Evolutionary conservation across 331 rosid species (phyloP), one percentile per base, ranked within the genome.

Genomic region (Erythrophleum ivorense): DNA sequence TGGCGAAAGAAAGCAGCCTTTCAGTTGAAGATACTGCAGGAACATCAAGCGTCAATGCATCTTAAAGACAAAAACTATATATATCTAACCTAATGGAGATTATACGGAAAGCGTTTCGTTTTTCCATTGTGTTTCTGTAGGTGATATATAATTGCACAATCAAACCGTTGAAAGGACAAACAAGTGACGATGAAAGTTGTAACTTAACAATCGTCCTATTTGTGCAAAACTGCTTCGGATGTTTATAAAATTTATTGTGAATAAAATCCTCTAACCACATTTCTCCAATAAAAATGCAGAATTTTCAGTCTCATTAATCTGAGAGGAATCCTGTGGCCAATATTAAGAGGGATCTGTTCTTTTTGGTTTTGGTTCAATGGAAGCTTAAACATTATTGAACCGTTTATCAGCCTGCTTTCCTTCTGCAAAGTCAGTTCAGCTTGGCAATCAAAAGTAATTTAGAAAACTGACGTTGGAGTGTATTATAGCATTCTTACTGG

Each of bases 351-450:
- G 2, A 40, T 18, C 7, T 40, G 31, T 1, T 18, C 29, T n/a
- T n/a, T 41, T 41, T 19, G 0, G 15, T 48, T 24, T 6, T 48
- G 59, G 43, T 49, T 52, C 58, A 52, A 52, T 15, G 58, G 58
- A 48, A 73, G 65, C 50, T 73, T 16, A 16, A 52, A 43, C 7
- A 7, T 43, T 7, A 48, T 48, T 48, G 52, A 50, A 50, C n/a
- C 55, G 14, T 52, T 54, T 71, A 14, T 71, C 38, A 19, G 55
- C n/a, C 58, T 5, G 41, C 13, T 10, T 73, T 18, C 15, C 77
- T 33, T 50, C 48, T 38, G 66, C 65, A 73, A 5, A 13, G n/a
- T 63, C 24, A n/a, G 33, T 9, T 48, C 60, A 14, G 80, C 80
- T 9, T 2, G 46, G 14, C 54, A 60, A 45, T 34, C 38, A 18